These are phyloP conservation scores for Lathyrus sativus DNA, from an alignment of 306 rosid genomes.

Conservation along the genomic window DNA sequence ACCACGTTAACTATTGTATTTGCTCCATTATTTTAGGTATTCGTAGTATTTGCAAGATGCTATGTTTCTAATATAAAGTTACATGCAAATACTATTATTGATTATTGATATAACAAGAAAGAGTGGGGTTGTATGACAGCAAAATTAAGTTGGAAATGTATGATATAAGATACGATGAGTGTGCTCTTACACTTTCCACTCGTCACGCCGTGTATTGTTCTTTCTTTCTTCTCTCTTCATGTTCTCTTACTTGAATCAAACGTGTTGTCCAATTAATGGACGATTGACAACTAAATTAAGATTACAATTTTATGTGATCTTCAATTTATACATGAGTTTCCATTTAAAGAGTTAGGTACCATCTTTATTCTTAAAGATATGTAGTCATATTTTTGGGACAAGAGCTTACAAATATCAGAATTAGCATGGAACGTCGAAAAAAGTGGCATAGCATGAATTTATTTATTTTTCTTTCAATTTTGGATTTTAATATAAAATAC, in stretches of 20 bases:
- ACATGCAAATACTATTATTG: not conserved
- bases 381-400: not conserved
- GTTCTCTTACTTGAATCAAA: slow-evolving; percentile 1
- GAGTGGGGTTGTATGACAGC: slow-evolving; percentile 6
- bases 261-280: slow-evolving; percentile 3
- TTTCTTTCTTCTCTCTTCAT: not conserved
- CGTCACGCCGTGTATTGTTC: slow-evolving; percentile 23
- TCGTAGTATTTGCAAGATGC: not conserved
- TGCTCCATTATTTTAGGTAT: not conserved
- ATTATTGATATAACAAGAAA: not conserved
- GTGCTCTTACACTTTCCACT: slow-evolving; percentile 24
- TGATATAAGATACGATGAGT: not conserved
- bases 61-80: not conserved
- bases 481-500: too few species aligned
- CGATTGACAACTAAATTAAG: not conserved
- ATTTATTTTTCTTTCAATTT: too few species aligned
- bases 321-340: too few species aligned
- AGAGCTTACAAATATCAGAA: not conserved
- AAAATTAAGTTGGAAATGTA: slow-evolving; percentile 30
- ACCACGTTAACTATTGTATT: not conserved
- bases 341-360: not conserved
- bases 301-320: not conserved
- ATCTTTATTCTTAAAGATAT: not conserved
- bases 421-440: too few species aligned
- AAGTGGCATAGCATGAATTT: too few species aligned